phyloP scores from a whole-genome alignment of 2,329 filamentous ascomycete genomes.

The Falciphora oryzae region DNA sequence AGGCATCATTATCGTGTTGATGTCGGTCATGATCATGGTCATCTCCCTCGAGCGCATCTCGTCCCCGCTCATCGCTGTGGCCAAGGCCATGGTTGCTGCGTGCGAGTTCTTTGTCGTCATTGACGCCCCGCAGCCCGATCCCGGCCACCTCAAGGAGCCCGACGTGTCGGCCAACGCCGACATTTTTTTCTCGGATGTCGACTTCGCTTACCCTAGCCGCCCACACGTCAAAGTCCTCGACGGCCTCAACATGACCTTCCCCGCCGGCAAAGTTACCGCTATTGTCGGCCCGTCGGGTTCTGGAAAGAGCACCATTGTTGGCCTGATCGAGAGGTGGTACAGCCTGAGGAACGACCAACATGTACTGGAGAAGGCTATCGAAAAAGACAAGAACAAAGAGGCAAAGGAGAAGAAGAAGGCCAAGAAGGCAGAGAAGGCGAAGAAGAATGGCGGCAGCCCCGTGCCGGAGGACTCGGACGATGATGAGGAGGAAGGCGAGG shows the following conservation, averaged over 20 bases:
- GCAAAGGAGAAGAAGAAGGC: constrained; percentile 30
- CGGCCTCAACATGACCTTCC: constrained; percentile 50
- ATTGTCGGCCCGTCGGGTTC: constrained; percentile 69
- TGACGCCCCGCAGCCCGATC: constrained; percentile 36
- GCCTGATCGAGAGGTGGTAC: constrained; percentile 62
- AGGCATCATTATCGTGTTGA: constrained; percentile 50
- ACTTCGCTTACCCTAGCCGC: constrained; percentile 67
- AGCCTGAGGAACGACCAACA: constrained; percentile 36
- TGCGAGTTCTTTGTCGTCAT: constrained; percentile 53
- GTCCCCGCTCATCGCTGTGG: constrained; percentile 51
- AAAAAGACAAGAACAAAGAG: constrained; percentile 39
- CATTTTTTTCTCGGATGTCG: constrained; percentile 57
- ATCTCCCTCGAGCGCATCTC: constrained; percentile 52
- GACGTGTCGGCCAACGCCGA: constrained; percentile 45
- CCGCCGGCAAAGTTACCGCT: constrained; percentile 62
- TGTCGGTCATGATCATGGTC: constrained; percentile 54
- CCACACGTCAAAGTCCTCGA: constrained; percentile 60
- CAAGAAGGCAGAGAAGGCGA: constrained; percentile 14
- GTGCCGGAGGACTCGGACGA: constrained; percentile 2
- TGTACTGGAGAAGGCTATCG: constrained; percentile 43
- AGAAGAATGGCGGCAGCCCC: constrained; percentile 17
- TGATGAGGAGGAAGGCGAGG: constrained; percentile 4
- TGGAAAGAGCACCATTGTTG: constrained; percentile 70
- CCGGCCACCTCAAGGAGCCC: constrained; percentile 37
- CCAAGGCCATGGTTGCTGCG: constrained; percentile 52